A percentile compares a stretch with the other conserved stretches of the same genome.
Conservation (phyloP, 2,329 filamentous ascomycete genomes). For the Phialophora verrucosa region DNA sequence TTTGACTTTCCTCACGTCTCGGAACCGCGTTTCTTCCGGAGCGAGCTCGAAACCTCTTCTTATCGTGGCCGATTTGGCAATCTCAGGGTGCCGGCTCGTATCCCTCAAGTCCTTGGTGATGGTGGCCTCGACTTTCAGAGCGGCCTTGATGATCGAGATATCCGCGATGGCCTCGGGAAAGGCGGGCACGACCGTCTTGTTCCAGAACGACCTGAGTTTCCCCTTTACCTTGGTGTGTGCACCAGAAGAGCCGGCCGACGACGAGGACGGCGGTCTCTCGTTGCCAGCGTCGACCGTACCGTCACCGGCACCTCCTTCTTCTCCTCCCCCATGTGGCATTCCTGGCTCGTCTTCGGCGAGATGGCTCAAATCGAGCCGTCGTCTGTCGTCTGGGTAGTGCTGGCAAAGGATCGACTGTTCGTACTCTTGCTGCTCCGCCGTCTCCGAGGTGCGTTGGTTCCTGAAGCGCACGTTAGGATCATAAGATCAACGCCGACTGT, state of each 20-base stretch:
- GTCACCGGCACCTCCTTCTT: not conserved
- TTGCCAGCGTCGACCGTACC: constrained; percentile 2
- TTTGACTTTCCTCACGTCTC: constrained; percentile 16
- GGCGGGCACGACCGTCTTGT: constrained; percentile 30
- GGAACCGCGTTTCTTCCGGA: constrained; percentile 20
- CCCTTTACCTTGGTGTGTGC: constrained; percentile 20
- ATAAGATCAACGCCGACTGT: not conserved
- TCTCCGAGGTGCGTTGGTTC: constrained; percentile 21
- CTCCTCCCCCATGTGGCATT: not conserved
- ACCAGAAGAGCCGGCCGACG: not conserved
- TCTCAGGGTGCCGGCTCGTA: constrained; percentile 23
- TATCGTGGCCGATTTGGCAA: constrained; percentile 19
- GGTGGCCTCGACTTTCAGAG: constrained; percentile 25
- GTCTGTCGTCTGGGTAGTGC: constrained; percentile 19
- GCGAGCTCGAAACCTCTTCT: constrained; percentile 23
- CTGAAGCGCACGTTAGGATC: constrained; percentile 7
- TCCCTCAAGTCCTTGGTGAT: constrained; percentile 28
- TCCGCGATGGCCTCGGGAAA: constrained; percentile 31
- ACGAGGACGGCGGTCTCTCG: not conserved
- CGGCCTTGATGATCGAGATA: constrained; percentile 26
- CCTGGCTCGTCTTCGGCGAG: constrained; percentile 6
- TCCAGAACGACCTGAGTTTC: constrained; percentile 32
- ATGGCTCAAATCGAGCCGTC: constrained; percentile 12
- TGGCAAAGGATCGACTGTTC: constrained; percentile 22
- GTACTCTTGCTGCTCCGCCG: constrained; percentile 27